Base-by-base conservation (phyloP, 805 yeast genomes). In the Pichia nanzhaoensis region DNA sequence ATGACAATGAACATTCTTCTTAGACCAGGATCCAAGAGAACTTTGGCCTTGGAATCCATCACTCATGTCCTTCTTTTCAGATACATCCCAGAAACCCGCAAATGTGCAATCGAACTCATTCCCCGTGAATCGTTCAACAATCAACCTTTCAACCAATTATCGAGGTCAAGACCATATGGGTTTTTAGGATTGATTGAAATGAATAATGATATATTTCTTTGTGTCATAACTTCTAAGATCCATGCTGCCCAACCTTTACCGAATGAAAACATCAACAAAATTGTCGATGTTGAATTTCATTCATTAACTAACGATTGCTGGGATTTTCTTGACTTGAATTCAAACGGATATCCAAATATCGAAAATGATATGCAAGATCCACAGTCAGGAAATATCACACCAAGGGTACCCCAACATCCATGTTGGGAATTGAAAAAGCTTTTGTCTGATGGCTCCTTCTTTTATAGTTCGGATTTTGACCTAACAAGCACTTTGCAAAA, bases 381-480 rank as follows among this genome's bases (percentile, higher is more conserved):
- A 5, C 56, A 55, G 6, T 66, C 65, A 5, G 65, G 59, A 8
- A 31, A 49, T 9, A 46, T 59, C 48, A 36, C 50, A 28, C 48
- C 50, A 17, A 51, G 51, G 31, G 58, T 61, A 36, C 74, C 70
- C 17, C 82, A 76, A 47, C 95, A 91, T 56, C 98, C 98, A 0
- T 89, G 98, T 58, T 73, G 71, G 38, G 93, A 84, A 43, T 61
- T 93, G 49, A 77, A 81, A 53, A 89, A 87, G 62, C 68, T 93
- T 37, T 67, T 93, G 41, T 73, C 82, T 20, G 85, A 84, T 58
- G 97, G 98, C 3, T 86, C 95, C 1, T 93, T 93, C 60, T 91
- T 86, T 64, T 93, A 83, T 66, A 86, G 96, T 44, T 81, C 88
- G 4, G 91, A 89, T 65, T 93, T 89, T 63, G 99, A 93, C 63